Evolutionary conservation across 192 early-diverging fungal species (phyloP).

Genomic region (Podila epicladia): DNA sequence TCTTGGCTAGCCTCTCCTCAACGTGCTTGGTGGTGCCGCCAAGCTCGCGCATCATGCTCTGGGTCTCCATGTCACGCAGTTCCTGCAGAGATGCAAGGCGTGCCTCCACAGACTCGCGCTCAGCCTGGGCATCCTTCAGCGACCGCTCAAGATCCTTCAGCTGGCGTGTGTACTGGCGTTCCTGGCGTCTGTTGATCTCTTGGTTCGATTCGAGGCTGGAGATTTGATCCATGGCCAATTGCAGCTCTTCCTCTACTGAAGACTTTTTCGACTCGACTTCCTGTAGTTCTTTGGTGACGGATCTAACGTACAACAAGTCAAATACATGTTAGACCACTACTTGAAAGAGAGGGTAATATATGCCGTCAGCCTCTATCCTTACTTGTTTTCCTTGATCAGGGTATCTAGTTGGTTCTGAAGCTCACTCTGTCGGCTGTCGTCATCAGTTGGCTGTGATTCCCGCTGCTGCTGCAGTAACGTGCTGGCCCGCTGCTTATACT

Average conservation of each 20-base stretch:
- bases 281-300: conserved; percentile 22
- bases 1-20: conserved; percentile 48
- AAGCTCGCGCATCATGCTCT: conserved; percentile 47
- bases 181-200: conserved; percentile 43
- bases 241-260: conserved; percentile 22
- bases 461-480: conserved; percentile 56
- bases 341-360: background rate
- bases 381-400: conserved; percentile 37
- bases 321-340: too few relatives aligned
- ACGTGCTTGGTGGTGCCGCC: conserved; percentile 46
- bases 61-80: conserved; percentile 27
- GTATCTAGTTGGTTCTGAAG: conserved; percentile 37
- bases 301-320: conserved; percentile 3
- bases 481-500: conserved; percentile 65
- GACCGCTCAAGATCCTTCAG: conserved; percentile 45
- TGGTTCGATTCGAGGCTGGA: conserved; percentile 32
- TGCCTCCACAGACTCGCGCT: conserved; percentile 32
- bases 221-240: conserved; percentile 44
- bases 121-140: conserved; percentile 33
- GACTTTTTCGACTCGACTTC: conserved; percentile 23
- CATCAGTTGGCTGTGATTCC: conserved; percentile 26
- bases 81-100: conserved; percentile 47
- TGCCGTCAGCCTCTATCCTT: background rate
- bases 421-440: conserved; percentile 28
- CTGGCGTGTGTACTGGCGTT: conserved; percentile 34